Evolutionary conservation across 305 asterid species (phyloP).

Genomic region (Euphrasia arctica): DNA sequence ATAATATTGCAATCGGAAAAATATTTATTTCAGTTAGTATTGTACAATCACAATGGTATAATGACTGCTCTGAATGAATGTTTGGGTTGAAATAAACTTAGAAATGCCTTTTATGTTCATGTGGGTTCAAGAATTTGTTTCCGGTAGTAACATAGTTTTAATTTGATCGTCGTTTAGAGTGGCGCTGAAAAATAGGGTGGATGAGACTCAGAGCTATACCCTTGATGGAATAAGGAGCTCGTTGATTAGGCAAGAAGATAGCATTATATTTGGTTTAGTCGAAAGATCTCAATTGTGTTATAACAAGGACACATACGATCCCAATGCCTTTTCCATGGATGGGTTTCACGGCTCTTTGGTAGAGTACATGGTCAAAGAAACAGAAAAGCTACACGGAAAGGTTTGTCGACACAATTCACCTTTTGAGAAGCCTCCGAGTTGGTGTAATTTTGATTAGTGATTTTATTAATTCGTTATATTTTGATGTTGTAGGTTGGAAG

Average conservation of each 20-base stretch:
- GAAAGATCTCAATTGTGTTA: constrained; percentile 78
- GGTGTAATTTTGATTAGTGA: neutral
- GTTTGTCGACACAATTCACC: constrained; percentile 28
- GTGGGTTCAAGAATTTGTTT: neutral
- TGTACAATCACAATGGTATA: neutral
- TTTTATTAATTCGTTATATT: neutral
- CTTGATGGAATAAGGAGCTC: constrained; percentile 71
- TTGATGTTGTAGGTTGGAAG: constrained; percentile 63
- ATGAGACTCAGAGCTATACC: constrained; percentile 62
- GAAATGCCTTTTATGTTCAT: neutral
- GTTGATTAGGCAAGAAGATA: constrained; percentile 79
- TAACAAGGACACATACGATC: constrained; percentile 59
- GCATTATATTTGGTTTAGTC: constrained; percentile 72
- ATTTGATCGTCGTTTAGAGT: constrained; percentile 27
- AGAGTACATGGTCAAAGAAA: constrained; percentile 71
- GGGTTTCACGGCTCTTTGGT: constrained; percentile 70
- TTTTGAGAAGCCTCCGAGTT: neutral
- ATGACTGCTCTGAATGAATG: too few species aligned
- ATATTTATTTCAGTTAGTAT: neutral
- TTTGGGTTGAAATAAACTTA: too few species aligned
- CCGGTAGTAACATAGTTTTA: neutral
- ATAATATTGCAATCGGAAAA: neutral
- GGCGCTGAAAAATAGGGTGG: constrained; percentile 46
- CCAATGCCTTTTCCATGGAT: constrained; percentile 51
- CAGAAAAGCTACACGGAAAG: constrained; percentile 76